phyloP scores from a whole-genome alignment of 352 stramenopile species.

The Phytophthora kernoviae region DNA sequence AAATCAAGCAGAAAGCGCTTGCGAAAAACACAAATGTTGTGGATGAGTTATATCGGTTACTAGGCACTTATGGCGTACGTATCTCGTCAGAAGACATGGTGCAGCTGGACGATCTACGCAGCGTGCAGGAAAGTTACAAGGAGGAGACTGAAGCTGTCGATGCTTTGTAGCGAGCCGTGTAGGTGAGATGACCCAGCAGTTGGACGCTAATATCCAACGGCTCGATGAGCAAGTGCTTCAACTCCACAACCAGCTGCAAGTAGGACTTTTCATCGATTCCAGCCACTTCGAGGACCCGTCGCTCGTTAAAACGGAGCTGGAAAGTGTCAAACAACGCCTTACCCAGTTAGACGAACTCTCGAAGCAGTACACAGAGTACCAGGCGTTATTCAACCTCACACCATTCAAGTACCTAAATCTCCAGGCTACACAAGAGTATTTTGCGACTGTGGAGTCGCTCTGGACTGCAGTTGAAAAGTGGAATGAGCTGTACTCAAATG shows the following conservation, averaged over 20 bases:
- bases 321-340: conserved; percentile 82
- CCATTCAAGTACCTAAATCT: conserved; percentile 92
- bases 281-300: conserved; percentile 87
- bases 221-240: conserved; percentile 92
- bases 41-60: conserved; percentile 93
- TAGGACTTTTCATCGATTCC: conserved; percentile 88
- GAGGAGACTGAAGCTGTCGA: conserved; percentile 89
- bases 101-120: conserved; percentile 88
- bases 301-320: conserved; percentile 80
- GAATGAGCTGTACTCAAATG: conserved; percentile 78
- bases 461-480: conserved; percentile 89
- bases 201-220: conserved; percentile 93
- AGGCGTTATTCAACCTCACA: conserved; percentile 90
- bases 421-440: conserved; percentile 87
- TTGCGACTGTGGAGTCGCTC: conserved; percentile 79
- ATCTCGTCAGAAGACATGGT: conserved; percentile 95
- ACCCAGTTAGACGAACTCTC: conserved; percentile 87
- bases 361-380: conserved; percentile 93
- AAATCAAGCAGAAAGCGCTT: conserved; percentile 84
- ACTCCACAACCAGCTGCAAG: conserved; percentile 80
- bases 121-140: conserved; percentile 88
- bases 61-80: conserved; percentile 91
- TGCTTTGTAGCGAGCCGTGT: conserved; percentile 81
- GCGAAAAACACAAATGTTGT: conserved; percentile 90
- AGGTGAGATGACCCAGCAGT: conserved; percentile 90